A percentile compares a stretch with the other conserved stretches of the same genome.
These are phyloP conservation scores for Leccinum rimulosum DNA, from an alignment of 768 basidiomycete species.

Conservation along the genomic window DNA sequence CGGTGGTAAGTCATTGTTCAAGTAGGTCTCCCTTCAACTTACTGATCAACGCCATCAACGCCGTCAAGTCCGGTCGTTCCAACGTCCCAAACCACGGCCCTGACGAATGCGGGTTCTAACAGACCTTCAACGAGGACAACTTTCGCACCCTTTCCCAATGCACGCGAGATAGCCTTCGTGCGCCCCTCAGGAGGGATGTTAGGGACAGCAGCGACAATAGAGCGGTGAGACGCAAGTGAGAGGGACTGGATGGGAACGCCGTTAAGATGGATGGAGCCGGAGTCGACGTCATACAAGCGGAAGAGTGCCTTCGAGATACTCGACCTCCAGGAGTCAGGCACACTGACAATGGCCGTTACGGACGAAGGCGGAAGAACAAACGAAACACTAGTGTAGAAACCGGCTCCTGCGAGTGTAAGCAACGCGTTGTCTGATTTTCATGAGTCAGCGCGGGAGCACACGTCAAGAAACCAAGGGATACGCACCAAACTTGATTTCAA, in stretches of 20 bases:
- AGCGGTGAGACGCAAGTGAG: slow-evolving; percentile 73
- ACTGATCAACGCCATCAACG: slow-evolving; percentile 62
- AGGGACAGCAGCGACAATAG: slow-evolving; percentile 87
- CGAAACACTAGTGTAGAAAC: slow-evolving; percentile 63
- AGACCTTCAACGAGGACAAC: slow-evolving; percentile 26
- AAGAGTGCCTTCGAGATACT: slow-evolving; percentile 86
- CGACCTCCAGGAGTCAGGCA: slow-evolving; percentile 80
- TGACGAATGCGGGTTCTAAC: slow-evolving; percentile 18
- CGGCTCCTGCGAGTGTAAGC: slow-evolving; percentile 67
- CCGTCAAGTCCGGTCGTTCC: slow-evolving; percentile 32
- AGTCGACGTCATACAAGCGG: slow-evolving; percentile 87
- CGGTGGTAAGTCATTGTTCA: not conserved
- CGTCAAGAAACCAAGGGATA: not conserved
- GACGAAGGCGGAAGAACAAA: slow-evolving; percentile 88
- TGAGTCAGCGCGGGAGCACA: not conserved
- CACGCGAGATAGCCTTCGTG: slow-evolving; percentile 24
- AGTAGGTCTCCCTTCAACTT: slow-evolving; percentile 23
- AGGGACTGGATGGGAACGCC: slow-evolving; percentile 86
- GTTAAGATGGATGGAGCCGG: slow-evolving; percentile 79
- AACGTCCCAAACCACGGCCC: slow-evolving; percentile 30
- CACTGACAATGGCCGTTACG: slow-evolving; percentile 83
- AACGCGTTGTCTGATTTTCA: slow-evolving; percentile 64
- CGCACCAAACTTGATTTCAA: slow-evolving; percentile 87
- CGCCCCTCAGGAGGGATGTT: slow-evolving; percentile 52
- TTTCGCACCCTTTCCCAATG: slow-evolving; percentile 23